Base-by-base conservation (phyloP, 2,329 filamentous ascomycete species). In the Aspergillus oerlinghausenensis region DNA sequence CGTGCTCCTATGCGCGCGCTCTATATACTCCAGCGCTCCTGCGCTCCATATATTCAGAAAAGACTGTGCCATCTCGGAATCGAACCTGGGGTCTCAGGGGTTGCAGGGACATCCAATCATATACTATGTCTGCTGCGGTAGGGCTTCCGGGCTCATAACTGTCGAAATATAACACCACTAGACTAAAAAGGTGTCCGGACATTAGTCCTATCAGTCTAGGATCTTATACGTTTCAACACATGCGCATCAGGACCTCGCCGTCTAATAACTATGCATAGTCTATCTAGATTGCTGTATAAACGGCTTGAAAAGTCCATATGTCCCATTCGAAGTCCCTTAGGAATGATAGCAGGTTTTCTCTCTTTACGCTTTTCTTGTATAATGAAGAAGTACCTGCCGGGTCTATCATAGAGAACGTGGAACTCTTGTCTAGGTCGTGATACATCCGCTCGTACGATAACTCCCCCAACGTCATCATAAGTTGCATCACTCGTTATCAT, bases 401-500 rank as follows among this genome's bases (percentile, higher is more conserved):
- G 40, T 43, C 40, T 43, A 43, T 10, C n/a, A 21, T 21, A 19
- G 40, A 21, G 40, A 47, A 21, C 17, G 14, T 47, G 29, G 3
- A 9, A 52, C 17, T 55, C 43, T 50, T 23, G 38, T 28, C 48
- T 48, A 35, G 11, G n/a, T 38, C 29, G 19, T 29, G 32, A 35
- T 23, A 29, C n/a, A 42, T 51, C 49, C 38, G 52, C 48, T 57
- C 55, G 55, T 32, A 55, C 56, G 59, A 60, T 52, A 26, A 55
- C 49, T 50, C 25, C 55, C 55, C 49, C 51, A n/a, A 17, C 47
- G 47, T 58, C 58, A 55, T 57, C 8, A 29, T 32, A 14, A 51
- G 7, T 51, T 54, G 51, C 52, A 60, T 66, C 56, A 66, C 58
- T 70, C 65, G 48, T 71, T 67, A 53, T 68, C 68, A 43, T 69